Conservation (phyloP, 2,329 filamentous ascomycete genomes). For the Curvularia sp. region DNA sequence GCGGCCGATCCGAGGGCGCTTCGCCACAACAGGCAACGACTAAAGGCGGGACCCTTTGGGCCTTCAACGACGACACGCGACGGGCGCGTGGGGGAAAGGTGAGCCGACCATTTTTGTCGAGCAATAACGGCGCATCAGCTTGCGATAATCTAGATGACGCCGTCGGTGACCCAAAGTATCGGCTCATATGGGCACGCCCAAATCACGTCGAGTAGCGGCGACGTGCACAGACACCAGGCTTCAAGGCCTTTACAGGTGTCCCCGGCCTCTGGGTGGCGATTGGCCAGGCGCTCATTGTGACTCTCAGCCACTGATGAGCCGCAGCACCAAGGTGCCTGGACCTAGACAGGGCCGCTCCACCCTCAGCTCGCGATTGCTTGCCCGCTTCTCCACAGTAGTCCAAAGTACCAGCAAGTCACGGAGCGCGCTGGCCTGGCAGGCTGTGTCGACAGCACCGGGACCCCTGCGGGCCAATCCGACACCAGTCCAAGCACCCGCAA, state of each 20-base stretch:
- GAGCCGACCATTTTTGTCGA: slow-evolving; percentile 5
- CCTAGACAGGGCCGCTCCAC: slow-evolving; percentile 32
- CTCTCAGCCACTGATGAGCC: slow-evolving; percentile 38
- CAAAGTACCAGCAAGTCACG: slow-evolving; percentile 38
- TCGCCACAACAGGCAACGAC: slow-evolving; percentile 27
- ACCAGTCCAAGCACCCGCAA: slow-evolving; percentile 38
- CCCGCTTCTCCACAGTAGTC: slow-evolving; percentile 20
- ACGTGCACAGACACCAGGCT: slow-evolving; percentile 30
- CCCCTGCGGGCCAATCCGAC: slow-evolving; percentile 35
- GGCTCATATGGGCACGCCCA: slow-evolving; percentile 35
- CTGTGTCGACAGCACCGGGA: slow-evolving; percentile 31
- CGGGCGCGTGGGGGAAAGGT: slow-evolving; percentile 22
- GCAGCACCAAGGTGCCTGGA: slow-evolving; percentile 33
- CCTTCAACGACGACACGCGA: slow-evolving; percentile 28
- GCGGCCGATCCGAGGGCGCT: slow-evolving; percentile 25
- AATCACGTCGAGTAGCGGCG: slow-evolving; percentile 34
- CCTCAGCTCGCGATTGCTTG: slow-evolving; percentile 26
- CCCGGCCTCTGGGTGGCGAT: slow-evolving; percentile 31
- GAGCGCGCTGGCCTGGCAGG: slow-evolving; percentile 27
- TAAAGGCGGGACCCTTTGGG: slow-evolving; percentile 15
- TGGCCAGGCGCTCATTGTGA: slow-evolving; percentile 29
- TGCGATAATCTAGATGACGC: slow-evolving; percentile 22
- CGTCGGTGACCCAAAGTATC: slow-evolving; percentile 26
- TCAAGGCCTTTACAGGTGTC: slow-evolving; percentile 25
- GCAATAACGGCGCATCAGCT: slow-evolving; percentile 5